phyloP scores from a whole-genome alignment of 208 protist species.

The Entamoeba dispar region DNA sequence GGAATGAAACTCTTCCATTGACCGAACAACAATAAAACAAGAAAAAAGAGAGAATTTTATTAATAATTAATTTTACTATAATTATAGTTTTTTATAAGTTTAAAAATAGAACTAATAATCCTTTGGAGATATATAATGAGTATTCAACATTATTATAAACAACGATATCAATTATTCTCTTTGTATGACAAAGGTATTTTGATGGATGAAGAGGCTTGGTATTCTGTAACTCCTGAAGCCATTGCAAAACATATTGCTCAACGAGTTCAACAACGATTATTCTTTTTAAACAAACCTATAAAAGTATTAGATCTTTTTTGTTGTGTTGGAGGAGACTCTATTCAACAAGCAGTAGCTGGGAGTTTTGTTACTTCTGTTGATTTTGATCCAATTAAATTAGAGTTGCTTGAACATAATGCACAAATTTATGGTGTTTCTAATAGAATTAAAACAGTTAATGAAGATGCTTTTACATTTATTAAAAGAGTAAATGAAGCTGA shows the following conservation, averaged over 20 bases:
- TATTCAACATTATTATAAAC: neutral
- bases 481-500: neutral
- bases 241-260: neutral
- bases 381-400: neutral
- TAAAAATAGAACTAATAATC: too few relatives aligned
- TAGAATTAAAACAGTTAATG: neutral
- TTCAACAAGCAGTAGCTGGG: neutral
- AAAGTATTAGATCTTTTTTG: neutral
- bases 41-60: too few relatives aligned
- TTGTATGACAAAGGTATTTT: neutral
- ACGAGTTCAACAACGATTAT: neutral
- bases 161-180: neutral
- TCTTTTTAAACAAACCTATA: neutral
- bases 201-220: neutral
- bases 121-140: too few relatives aligned
- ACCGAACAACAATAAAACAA: too few relatives aligned
- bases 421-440: neutral
- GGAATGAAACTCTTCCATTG: too few relatives aligned
- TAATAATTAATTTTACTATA: too few relatives aligned
- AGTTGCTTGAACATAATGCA: neutral
- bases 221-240: neutral
- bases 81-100: too few relatives aligned
- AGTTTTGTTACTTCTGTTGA: neutral
- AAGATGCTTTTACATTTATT: neutral
- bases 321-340: neutral